These are phyloP conservation scores for Schrenkiella parvula DNA, from an alignment of 345 rosid genomes.

Conservation along the genomic window DNA sequence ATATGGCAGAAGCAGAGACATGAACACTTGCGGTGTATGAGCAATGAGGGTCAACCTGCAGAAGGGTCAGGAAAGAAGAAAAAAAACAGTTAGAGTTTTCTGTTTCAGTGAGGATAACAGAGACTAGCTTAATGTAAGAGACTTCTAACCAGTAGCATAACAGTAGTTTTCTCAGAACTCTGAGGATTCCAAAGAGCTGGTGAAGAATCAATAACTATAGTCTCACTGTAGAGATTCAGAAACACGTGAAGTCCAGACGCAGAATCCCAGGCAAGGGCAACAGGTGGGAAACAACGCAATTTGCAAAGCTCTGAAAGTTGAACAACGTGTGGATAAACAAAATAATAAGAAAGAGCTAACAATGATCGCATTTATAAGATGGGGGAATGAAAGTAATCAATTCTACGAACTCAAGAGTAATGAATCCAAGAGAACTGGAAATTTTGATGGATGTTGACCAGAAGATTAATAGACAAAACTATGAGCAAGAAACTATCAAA, in stretches of 20 bases:
- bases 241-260: slow-evolving; percentile 73
- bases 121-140: slow-evolving; percentile 3
- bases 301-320: slow-evolving; percentile 80
- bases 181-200: slow-evolving; percentile 76
- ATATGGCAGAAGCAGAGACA: slow-evolving; percentile 66
- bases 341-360: background rate
- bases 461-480: slow-evolving; percentile 17
- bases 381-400: background rate
- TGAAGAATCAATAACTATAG: slow-evolving; percentile 69
- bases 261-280: slow-evolving; percentile 95
- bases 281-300: slow-evolving; percentile 97
- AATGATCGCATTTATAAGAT: background rate
- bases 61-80: slow-evolving; percentile 18
- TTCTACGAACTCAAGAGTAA: background rate
- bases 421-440: slow-evolving; percentile 6
- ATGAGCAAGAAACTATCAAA: slow-evolving; percentile 1
- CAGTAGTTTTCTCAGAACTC: slow-evolving; percentile 67
- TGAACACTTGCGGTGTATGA: slow-evolving; percentile 61
- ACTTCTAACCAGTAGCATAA: slow-evolving; percentile 65
- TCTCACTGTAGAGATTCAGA: slow-evolving; percentile 67
- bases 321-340: background rate
- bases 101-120: slow-evolving; percentile 12
- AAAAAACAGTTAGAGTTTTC: background rate
- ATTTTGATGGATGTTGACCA: background rate
- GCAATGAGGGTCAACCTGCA: slow-evolving; percentile 98